Evolutionary conservation across 2,329 filamentous ascomycete genomes (phyloP).

Genomic region (Trichoderma harzianum): DNA sequence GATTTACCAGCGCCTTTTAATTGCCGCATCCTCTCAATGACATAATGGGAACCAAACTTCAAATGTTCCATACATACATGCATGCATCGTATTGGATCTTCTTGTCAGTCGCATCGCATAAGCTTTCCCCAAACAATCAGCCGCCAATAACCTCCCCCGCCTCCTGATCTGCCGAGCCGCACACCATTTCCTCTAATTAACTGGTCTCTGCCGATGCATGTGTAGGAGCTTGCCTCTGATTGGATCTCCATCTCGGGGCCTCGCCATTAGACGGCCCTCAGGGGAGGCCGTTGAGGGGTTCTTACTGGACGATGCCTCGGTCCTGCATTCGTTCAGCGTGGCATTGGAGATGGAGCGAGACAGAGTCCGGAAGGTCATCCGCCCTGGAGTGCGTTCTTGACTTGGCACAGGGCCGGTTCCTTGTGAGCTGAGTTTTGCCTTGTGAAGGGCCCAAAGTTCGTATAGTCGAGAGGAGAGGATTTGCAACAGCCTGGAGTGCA

Average conservation of each 20-base stretch:
- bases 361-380: slow-evolving; percentile 11
- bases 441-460: not conserved
- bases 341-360: not conserved
- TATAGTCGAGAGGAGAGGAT: not conserved
- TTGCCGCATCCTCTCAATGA: not conserved
- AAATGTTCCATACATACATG: not conserved
- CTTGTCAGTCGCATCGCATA: not conserved
- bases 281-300: not conserved
- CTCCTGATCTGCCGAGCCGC: slow-evolving; percentile 5
- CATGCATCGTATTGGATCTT: not conserved
- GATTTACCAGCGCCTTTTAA: not conserved
- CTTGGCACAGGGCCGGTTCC: not conserved
- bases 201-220: slow-evolving; percentile 4
- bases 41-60: not conserved
- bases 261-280: not conserved
- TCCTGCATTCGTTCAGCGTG: not conserved
- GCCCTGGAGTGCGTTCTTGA: not conserved
- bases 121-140: slow-evolving; percentile 1
- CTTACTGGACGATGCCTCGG: slow-evolving; percentile 4
- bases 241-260: not conserved
- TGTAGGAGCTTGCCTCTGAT: not conserved
- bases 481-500: not conserved
- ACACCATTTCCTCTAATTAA: slow-evolving; percentile 6
- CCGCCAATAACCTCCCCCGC: not conserved
- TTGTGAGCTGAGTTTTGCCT: not conserved